Evolutionary conservation across 176 grass and related monocot species (phyloP).

Genomic region (Zizania latifolia): DNA sequence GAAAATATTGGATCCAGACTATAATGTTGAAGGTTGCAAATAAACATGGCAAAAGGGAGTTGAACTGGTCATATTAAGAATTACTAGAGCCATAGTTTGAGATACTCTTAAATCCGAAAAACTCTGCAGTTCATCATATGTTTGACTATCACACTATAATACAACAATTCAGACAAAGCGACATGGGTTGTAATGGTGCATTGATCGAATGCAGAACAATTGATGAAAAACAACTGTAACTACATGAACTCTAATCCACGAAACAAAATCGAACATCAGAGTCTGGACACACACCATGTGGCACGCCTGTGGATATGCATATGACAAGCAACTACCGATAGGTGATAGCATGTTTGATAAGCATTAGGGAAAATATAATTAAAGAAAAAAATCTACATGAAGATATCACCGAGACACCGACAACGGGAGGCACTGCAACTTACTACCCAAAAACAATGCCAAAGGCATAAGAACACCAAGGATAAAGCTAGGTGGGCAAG

Average conservation of each 20-base stretch:
- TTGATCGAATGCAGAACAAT: background rate
- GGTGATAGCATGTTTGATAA: background rate
- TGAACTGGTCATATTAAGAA: background rate
- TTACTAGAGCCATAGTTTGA: background rate
- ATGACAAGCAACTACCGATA: background rate
- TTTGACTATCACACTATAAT: background rate
- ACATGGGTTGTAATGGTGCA: background rate
- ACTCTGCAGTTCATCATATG: background rate
- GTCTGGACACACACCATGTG: background rate
- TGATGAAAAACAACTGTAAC: background rate
- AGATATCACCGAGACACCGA: background rate
- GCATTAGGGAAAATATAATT: background rate
- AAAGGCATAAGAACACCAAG: conserved; percentile 14
- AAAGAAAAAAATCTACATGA: background rate
- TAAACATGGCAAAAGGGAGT: conserved; percentile 8
- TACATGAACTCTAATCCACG: background rate
- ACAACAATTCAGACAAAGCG: background rate
- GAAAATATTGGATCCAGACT: conserved; percentile 3
- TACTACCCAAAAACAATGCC: background rate
- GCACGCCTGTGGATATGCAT: background rate
- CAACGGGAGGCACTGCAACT: background rate
- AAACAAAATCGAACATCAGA: background rate
- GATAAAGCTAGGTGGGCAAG: background rate
- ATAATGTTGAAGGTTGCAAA: background rate
- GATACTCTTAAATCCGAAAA: background rate